phyloP scores from a whole-genome alignment of 169 alveolate genomes.

The Toxoplasma gondii region DNA sequence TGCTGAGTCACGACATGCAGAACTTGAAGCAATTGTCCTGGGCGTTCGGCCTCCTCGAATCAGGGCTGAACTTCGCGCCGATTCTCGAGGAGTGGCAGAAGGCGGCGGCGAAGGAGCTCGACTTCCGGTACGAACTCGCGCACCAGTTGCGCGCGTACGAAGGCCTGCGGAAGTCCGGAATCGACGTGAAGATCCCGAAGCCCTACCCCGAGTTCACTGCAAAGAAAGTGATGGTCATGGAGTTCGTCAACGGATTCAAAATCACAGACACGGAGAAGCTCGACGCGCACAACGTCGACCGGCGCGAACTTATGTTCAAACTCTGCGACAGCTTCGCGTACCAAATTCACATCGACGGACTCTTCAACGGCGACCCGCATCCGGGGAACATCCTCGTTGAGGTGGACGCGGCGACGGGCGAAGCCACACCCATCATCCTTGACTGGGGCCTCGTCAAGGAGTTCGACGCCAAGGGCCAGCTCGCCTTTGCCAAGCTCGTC shows the following conservation, averaged over 20 bases:
- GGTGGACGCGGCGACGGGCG: slow-evolving; percentile 61
- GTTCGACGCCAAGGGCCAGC: slow-evolving; percentile 74
- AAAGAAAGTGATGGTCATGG: slow-evolving; percentile 88
- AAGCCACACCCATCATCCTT: slow-evolving; percentile 78
- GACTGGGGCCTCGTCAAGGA: slow-evolving; percentile 88
- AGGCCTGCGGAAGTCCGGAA: slow-evolving; percentile 77
- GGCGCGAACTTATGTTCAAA: slow-evolving; percentile 67
- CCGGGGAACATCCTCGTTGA: slow-evolving; percentile 91
- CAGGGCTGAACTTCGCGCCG: slow-evolving; percentile 73
- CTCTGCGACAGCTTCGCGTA: slow-evolving; percentile 80
- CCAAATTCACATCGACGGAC: slow-evolving; percentile 77
- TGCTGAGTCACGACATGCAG: slow-evolving; percentile 74
- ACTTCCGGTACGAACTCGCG: slow-evolving; percentile 83
- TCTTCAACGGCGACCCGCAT: slow-evolving; percentile 87
- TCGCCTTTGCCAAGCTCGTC: slow-evolving; percentile 83
- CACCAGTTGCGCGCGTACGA: slow-evolving; percentile 82
- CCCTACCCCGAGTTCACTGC: slow-evolving; percentile 81
- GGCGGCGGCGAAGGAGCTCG: slow-evolving; percentile 86
- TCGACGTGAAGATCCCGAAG: slow-evolving; percentile 83
- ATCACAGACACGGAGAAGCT: slow-evolving; percentile 82
- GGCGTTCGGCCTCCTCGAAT: slow-evolving; percentile 83
- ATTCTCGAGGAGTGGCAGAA: slow-evolving; percentile 89
- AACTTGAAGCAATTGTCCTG: slow-evolving; percentile 74
- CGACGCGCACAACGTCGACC: slow-evolving; percentile 69
- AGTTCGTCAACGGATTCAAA: slow-evolving; percentile 87